These are phyloP conservation scores for Solanum etuberosum DNA, from an alignment of 257 asterid species.

Conservation along the genomic window DNA sequence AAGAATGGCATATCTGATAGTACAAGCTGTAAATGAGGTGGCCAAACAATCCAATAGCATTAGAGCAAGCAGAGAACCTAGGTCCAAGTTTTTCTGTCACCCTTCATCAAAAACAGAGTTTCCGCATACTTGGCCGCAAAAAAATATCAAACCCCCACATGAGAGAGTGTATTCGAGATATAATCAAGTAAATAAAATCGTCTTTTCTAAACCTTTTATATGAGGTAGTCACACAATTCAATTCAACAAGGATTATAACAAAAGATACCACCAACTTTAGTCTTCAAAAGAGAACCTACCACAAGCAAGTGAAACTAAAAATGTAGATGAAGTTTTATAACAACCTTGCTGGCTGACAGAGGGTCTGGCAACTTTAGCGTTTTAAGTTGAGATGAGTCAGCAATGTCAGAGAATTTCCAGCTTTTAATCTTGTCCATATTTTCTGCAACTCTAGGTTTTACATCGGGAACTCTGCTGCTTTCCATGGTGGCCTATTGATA, in stretches of 20 bases:
- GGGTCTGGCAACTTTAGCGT: slow-evolving; percentile 80
- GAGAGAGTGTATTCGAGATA: neutral
- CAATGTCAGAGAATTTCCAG: slow-evolving; percentile 85
- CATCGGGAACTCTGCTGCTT: slow-evolving; percentile 67
- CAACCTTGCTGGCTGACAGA: slow-evolving; percentile 76
- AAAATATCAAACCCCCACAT: neutral
- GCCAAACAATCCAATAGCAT: neutral
- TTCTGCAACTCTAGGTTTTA: slow-evolving; percentile 79
- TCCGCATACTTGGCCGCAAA: neutral
- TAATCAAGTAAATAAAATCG: neutral
- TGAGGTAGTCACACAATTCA: neutral
- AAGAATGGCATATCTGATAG: neutral
- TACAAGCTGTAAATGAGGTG: neutral
- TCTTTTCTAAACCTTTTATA: neutral
- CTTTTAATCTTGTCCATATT: slow-evolving; percentile 48
- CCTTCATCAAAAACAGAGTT: neutral
- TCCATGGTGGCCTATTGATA: slow-evolving; percentile 64
- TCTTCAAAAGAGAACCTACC: neutral
- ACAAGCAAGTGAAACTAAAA: neutral
- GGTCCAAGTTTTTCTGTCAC: neutral
- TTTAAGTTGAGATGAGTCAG: slow-evolving; percentile 75
- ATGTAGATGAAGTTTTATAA: neutral
- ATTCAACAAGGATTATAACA: neutral
- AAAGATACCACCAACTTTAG: neutral
- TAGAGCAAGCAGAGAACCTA: neutral